Evolutionary conservation across 1,284 basidiomycete genomes (phyloP).

Genomic region (Moniliophthora roreri): DNA sequence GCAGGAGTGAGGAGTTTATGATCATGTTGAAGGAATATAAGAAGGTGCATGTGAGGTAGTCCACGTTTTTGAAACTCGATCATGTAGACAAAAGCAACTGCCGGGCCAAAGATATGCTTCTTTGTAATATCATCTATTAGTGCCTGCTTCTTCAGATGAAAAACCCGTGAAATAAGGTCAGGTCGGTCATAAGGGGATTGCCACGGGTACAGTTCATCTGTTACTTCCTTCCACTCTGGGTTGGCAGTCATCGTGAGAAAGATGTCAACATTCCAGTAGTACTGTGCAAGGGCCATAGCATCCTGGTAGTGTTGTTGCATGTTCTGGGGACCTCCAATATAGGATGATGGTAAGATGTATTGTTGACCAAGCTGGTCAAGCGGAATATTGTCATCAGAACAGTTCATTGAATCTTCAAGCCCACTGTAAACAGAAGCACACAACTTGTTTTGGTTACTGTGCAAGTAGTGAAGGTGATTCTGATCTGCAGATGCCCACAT

Average conservation of each 20-base stretch:
- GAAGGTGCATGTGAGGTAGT: constrained; percentile 37
- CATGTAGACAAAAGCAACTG: constrained; percentile 35
- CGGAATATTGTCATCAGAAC: constrained; percentile 20
- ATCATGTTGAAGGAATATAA: constrained; percentile 25
- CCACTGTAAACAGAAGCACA: constrained; percentile 36
- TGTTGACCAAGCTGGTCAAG: constrained; percentile 32
- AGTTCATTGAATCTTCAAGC: constrained; percentile 29
- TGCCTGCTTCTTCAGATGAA: constrained; percentile 33
- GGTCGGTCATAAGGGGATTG: constrained; percentile 38
- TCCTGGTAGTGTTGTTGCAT: constrained; percentile 46
- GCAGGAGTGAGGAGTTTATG: constrained; percentile 7
- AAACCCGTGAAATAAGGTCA: constrained; percentile 41
- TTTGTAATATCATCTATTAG: constrained; percentile 33
- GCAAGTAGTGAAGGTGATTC: constrained; percentile 26
- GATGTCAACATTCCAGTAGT: constrained; percentile 34
- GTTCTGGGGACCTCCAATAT: constrained; percentile 34
- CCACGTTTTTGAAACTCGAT: constrained; percentile 55
- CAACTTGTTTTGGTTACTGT: constrained; percentile 35
- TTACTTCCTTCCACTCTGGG: constrained; percentile 45
- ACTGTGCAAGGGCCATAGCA: constrained; percentile 38
- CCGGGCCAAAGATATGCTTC: constrained; percentile 25
- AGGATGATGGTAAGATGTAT: constrained; percentile 40
- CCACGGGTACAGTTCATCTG: constrained; percentile 33
- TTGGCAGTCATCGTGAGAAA: constrained; percentile 51
- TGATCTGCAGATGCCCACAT: constrained; percentile 34